Evolutionary conservation across 106 monocot species (phyloP), one percentile per base, ranked within the genome.

Genomic region (Phalaenopsis equestris): DNA sequence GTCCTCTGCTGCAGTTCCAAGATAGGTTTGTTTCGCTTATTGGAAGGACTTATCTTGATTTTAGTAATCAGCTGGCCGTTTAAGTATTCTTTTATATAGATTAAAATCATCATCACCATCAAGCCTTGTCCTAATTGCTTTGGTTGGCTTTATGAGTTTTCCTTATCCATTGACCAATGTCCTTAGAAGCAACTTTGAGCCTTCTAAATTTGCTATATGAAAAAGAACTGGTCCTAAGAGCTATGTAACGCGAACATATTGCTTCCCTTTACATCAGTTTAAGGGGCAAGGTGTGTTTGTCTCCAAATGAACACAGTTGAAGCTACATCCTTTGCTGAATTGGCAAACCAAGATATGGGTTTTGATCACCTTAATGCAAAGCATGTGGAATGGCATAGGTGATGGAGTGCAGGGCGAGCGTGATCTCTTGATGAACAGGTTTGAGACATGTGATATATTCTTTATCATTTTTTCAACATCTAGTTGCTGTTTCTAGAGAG

Each of bases 1-100:
- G 94, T 39, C 92, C 94, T 72, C 75, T 94, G 19, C 16, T 92
- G 81, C 85, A 76, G 68, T 98, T 94, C 77, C 81, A 88, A 81
- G 98, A 98, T 75, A 81, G 75, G 57, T 92, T 98, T 72, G 78
- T 83, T 4, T 57, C 89, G 8, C 89, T 98, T 19, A 92, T 90
- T 81, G 94, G 97, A n/a, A 83, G 94, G 81, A 55, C 82, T 48
- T 85, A 67, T 55, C 64, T 48, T 12, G 83, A 85, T 75, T 73
- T 45, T 19, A 81, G 36, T 17, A 88, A 67, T 70, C 61, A 61
- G 6, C 5, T 87, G 67, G 77, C 75, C 81, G 55, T 52, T 48
- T 88, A 73, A 85, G 41, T 23, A 21, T 65, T 65, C 2, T 24
- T 65, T 65, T 52, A 10, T 12, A 12, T 52, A 12, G 52, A 10